Base-by-base conservation (phyloP, 1,284 basidiomycete species). In the Fistulina hepatica region DNA sequence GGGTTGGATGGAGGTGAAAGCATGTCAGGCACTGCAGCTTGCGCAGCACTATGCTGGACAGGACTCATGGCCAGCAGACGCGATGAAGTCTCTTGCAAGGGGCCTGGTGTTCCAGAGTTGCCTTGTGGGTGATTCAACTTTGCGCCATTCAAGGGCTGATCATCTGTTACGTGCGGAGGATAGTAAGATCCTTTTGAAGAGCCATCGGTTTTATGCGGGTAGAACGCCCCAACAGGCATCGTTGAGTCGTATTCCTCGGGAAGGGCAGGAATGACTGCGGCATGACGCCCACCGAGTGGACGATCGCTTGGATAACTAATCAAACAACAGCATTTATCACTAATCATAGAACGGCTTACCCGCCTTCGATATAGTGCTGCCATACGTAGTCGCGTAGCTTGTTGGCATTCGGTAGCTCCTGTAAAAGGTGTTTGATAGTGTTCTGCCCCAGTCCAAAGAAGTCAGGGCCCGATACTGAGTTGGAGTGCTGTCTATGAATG, bases 401-500 rank as follows among this genome's bases (percentile, higher is more conserved):
- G 53, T 78, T 69, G 10, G 84, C 76, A 40, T 72, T 71, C 3
- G 76, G 73, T 20, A 88, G 63, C 55, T 84, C 76, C 55, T 88
- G 83, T 17, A 88, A 82, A 34, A 88, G 67, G 51, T 83, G 80
- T 58, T 86, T 86, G 62, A 88, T 84, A 7, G 80, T 80, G 52
- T 85, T 85, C 56, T 85, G 80, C 4, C 80, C 79, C 8, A 88
- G 63, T 6, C 84, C 84, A 51, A 83, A 86, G 55, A 86, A 85
- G 57, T 86, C 83, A 8, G 82, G 83, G 0, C 82, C 83, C 3
- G 83, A 86, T 10, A 86, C 81, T 7, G 79, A 82, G 54, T 86
- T 86, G 28, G 76, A 81, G 50, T 85, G 83, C 46, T 81, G 78
- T 16, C n/a, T n/a, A n/a, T n/a, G n/a, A n/a, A n/a, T n/a, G n/a